Percentiles rank a stretch among this genome's conserved stretches.
These are phyloP conservation scores for Kodamaea neixiangensis DNA, from an alignment of 805 yeast species.

Conservation along the genomic window DNA sequence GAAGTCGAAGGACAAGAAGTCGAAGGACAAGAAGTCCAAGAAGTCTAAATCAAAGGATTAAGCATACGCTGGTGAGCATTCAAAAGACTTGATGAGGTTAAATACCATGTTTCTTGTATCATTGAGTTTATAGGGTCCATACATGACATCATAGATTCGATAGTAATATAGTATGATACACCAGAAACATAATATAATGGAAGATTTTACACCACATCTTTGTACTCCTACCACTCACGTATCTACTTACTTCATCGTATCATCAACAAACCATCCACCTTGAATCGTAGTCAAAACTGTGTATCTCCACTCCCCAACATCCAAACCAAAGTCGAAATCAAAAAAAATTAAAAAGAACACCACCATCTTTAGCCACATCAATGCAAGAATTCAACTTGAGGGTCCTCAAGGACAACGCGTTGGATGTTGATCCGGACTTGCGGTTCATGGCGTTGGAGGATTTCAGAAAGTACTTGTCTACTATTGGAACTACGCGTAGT, in stretches of 20 bases:
- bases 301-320: neutral
- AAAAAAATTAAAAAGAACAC: neutral
- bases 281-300: too few relatives aligned
- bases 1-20: constrained; percentile 14
- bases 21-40: constrained; percentile 5
- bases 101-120: too few relatives aligned
- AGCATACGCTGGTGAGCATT: neutral
- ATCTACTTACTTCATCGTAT: too few relatives aligned
- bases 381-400: constrained; percentile 32
- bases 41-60: constrained; percentile 1
- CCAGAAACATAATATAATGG: too few relatives aligned
- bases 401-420: constrained; percentile 44
- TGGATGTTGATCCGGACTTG: constrained; percentile 76
- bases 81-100: neutral
- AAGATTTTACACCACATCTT: too few relatives aligned
- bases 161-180: too few relatives aligned
- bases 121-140: too few relatives aligned
- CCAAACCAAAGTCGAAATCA: neutral
- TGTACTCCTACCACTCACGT: too few relatives aligned
- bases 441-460: constrained; percentile 86
- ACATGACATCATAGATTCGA: too few relatives aligned
- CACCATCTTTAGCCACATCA: neutral
- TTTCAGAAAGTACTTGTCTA: constrained; percentile 47
- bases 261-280: neutral
- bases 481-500: constrained; percentile 15